These are phyloP conservation scores for Fomitopsis betulina DNA, from an alignment of 1,284 basidiomycete species.

Conservation along the genomic window DNA sequence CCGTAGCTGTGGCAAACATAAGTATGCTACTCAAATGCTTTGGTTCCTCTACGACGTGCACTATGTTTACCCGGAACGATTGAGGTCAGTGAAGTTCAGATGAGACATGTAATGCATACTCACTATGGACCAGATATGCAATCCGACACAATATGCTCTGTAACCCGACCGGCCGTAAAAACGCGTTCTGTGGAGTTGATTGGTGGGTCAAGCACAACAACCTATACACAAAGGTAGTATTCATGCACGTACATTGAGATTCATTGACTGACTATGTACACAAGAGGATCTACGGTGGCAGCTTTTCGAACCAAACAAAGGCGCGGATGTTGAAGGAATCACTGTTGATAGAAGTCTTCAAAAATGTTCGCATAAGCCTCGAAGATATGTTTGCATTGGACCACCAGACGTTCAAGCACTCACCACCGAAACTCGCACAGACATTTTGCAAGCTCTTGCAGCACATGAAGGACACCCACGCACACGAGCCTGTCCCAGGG, in stretches of 20 bases:
- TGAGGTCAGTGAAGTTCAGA: slow-evolving; percentile 16
- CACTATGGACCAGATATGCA: slow-evolving; percentile 6
- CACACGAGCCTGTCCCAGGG: not conserved
- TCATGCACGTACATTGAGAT: not conserved
- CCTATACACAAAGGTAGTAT: slow-evolving; percentile 14
- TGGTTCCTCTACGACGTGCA: slow-evolving; percentile 23
- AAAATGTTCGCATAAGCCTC: slow-evolving; percentile 4
- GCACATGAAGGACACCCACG: slow-evolving; percentile 6
- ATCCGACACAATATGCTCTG: slow-evolving; percentile 19
- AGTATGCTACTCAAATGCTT: slow-evolving; percentile 27
- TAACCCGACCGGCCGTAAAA: slow-evolving; percentile 18
- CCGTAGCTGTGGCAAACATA: slow-evolving; percentile 27
- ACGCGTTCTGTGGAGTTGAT: slow-evolving; percentile 18
- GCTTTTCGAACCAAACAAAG: slow-evolving; percentile 11
- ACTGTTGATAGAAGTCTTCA: slow-evolving; percentile 11
- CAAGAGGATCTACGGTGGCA: slow-evolving; percentile 4
- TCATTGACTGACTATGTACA: not conserved
- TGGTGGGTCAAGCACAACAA: slow-evolving; percentile 23
- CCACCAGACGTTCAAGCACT: slow-evolving; percentile 5
- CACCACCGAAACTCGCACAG: slow-evolving; percentile 4
- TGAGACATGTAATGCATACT: not conserved
- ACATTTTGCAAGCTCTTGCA: slow-evolving; percentile 2
- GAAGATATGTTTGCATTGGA: slow-evolving; percentile 9
- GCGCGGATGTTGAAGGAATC: slow-evolving; percentile 12
- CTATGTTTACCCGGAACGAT: slow-evolving; percentile 21